A percentile compares a stretch with the other conserved stretches of the same genome.
Conservation (phyloP, 495 filamentous ascomycete species). For the Echria macrotheca region DNA sequence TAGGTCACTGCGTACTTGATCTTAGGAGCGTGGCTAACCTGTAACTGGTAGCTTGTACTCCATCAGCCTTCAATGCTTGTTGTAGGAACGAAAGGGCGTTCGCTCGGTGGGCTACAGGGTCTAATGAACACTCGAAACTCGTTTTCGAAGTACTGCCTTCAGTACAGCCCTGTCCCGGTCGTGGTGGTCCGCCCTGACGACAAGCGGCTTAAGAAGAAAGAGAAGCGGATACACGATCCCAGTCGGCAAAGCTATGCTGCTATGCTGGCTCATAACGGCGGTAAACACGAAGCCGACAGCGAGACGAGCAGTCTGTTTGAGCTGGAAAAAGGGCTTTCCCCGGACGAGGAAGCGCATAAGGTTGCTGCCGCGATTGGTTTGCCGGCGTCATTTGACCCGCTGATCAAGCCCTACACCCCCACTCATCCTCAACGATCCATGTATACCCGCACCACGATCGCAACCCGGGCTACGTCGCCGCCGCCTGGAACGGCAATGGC, state of each 20-base stretch:
- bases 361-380: constrained; percentile 68
- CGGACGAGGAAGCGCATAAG: constrained; percentile 61
- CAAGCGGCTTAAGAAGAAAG: constrained; percentile 88
- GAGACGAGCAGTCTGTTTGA: constrained; percentile 42
- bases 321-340: constrained; percentile 40
- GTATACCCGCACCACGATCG: constrained; percentile 24
- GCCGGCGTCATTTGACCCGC: constrained; percentile 51
- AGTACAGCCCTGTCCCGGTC: constrained; percentile 94
- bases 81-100: constrained; percentile 85
- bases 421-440: constrained; percentile 28
- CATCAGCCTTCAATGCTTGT: constrained; percentile 95
- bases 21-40: constrained; percentile 3
- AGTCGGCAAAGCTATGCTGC: constrained; percentile 71
- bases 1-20: constrained; percentile 35
- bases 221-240: constrained; percentile 78
- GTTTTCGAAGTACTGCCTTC: constrained; percentile 93
- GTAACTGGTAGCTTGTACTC: constrained; percentile 65
- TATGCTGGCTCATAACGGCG: constrained; percentile 64
- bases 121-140: constrained; percentile 76
- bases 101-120: constrained; percentile 80
- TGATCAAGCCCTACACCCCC: constrained; percentile 41
- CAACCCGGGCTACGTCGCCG: constrained; percentile 15
- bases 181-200: constrained; percentile 88
- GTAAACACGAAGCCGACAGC: constrained; percentile 51
- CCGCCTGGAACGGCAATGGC: constrained; percentile 10